Conservation (phyloP, 768 basidiomycete genomes). For the Boletus vinaceobasis region DNA sequence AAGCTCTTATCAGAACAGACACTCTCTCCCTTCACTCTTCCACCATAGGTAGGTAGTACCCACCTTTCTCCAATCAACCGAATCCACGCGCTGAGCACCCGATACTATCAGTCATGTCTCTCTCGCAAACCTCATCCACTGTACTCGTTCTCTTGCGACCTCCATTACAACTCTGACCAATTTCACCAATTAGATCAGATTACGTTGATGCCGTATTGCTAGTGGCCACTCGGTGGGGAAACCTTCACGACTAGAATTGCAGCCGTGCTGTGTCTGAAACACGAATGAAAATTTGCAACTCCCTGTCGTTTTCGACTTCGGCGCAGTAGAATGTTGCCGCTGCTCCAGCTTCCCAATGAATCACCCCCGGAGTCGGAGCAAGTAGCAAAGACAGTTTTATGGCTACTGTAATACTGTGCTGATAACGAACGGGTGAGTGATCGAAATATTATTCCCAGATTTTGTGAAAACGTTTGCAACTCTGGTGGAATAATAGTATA, state of each 20-base stretch:
- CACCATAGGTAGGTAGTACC: neutral
- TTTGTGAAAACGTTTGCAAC: neutral
- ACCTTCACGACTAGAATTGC: neutral
- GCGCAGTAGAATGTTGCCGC: neutral
- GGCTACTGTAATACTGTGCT: neutral
- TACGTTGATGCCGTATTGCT: neutral
- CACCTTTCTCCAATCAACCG: neutral
- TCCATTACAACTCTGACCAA: neutral
- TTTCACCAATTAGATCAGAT: too few relatives aligned
- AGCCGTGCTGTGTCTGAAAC: neutral
- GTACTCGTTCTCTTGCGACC: neutral
- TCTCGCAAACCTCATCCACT: neutral
- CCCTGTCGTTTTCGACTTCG: neutral
- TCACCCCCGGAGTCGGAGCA: neutral
- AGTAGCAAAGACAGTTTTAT: neutral
- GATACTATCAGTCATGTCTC: neutral
- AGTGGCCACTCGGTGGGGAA: neutral
- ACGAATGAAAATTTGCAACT: neutral
- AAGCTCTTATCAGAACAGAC: neutral
- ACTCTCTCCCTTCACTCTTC: neutral
- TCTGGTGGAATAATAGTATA: neutral
- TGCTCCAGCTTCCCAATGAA: neutral
- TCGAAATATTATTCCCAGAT: neutral
- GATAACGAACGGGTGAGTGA: neutral
- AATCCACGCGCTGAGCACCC: too few relatives aligned